phyloP scores from a whole-genome alignment of 768 basidiomycete genomes.

The Kwoniella dendrophila region DNA sequence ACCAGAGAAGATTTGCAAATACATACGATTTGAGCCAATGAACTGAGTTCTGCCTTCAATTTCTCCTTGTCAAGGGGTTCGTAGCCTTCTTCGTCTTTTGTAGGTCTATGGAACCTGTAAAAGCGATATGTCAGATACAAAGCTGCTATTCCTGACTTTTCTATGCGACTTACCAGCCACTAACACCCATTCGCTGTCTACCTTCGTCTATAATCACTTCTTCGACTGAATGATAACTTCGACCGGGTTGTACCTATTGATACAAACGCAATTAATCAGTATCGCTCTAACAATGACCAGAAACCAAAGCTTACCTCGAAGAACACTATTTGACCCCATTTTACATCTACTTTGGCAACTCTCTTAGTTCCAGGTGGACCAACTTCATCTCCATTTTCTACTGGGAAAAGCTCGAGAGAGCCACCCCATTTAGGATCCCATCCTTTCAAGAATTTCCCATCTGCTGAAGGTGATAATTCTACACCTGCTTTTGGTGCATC shows the following conservation, averaged over 20 bases:
- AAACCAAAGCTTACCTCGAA: constrained; percentile 51
- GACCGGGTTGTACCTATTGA: constrained; percentile 79
- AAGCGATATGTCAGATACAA: background rate
- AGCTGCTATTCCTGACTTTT: constrained; percentile 11
- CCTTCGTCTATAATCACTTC: constrained; percentile 89
- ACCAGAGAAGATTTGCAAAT: background rate
- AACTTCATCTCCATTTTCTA: constrained; percentile 63
- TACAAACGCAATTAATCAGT: background rate
- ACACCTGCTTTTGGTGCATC: constrained; percentile 60
- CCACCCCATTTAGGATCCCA: constrained; percentile 94
- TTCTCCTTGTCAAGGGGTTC: constrained; percentile 60
- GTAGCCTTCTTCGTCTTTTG: constrained; percentile 88
- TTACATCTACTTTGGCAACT: constrained; percentile 51
- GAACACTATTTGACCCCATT: constrained; percentile 59
- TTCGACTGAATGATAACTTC: constrained; percentile 94
- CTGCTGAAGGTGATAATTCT: constrained; percentile 53
- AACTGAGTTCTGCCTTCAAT: constrained; percentile 66
- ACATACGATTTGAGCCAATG: constrained; percentile 89
- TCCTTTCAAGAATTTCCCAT: constrained; percentile 56
- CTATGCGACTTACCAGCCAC: constrained; percentile 84
- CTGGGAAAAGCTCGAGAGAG: constrained; percentile 87
- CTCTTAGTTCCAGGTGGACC: constrained; percentile 64
- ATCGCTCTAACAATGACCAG: background rate
- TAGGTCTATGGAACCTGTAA: constrained; percentile 75
- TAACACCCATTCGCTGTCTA: constrained; percentile 77